Base-by-base conservation (phyloP, 768 basidiomycete species). In the Lactifluus echinatus region DNA sequence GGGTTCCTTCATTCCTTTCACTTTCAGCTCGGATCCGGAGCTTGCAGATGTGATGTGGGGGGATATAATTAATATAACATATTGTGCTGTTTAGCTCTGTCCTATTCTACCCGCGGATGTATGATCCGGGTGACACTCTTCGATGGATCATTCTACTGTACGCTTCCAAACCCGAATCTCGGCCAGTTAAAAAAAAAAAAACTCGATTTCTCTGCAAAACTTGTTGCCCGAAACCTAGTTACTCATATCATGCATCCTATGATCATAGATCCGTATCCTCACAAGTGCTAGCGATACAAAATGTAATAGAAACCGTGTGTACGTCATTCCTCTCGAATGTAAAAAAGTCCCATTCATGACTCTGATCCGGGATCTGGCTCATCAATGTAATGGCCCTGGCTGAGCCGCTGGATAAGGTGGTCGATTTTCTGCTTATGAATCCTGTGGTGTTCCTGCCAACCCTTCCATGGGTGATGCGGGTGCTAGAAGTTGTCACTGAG, bases 401-500 rank as follows among this genome's bases (percentile, higher is more conserved):
- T 66, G 19, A 92, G 67, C 62, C 78, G 75, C 57, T 81, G 74
- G 42, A 89, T 85, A 39, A 88, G 77, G 70, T 90, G 83, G 64
- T 91, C 90, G 60, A 92, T 90, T 66, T 88, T 89, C 12, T 81
- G 76, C 66, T 91, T 92, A 68, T 92, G 90, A 64, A 91, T 89
- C 42, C 90, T 80, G 67, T 91, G 85, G 67, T 92, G 90, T 65
- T 93, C 90, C 69, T 93, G 90, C 90, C 90, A 93, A 14, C 90
- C 90, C 68, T 93, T 93, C 90, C 90, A 93, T 2, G 90, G 90
- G 73, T 93, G 90, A 67, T 91, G 87, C 2, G 89, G 81, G 69
- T 91, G 78, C 89, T 93, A 64, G 29, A 50, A 12, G 21, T 28
- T 17, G 60, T 52, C 47, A 50, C 21, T 57, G 37, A 39, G 17